Percentiles rank a stretch among this genome's conserved stretches.
phyloP scores from a whole-genome alignment of 345 rosid species.

The Hibiscus syriacus region DNA sequence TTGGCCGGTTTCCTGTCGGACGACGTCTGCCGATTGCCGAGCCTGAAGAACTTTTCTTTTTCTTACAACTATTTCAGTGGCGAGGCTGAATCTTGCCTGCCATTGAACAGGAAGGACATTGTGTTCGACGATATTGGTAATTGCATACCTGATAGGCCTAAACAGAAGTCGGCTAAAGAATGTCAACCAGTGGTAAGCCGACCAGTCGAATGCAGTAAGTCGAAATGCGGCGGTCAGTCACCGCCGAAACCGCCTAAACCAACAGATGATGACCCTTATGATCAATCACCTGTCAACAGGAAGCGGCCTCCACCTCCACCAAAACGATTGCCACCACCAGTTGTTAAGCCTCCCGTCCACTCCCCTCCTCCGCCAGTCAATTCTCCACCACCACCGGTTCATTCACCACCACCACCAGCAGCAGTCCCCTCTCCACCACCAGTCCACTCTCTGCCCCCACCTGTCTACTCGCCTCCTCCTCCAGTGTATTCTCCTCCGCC shows the following conservation, averaged over 20 bases:
- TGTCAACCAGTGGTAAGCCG: no score
- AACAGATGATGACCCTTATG: neutral
- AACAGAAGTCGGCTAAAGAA: constrained; percentile 30
- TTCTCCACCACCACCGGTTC: constrained; percentile 2
- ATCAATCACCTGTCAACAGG: no score
- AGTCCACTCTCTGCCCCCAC: neutral
- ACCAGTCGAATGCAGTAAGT: constrained; percentile 45
- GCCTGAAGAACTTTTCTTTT: constrained; percentile 41
- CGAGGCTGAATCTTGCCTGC: constrained; percentile 41
- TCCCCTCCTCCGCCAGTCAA: neutral
- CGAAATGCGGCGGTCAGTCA: constrained; percentile 23
- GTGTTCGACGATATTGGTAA: constrained; percentile 40
- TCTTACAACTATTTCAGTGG: no score
- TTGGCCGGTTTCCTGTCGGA: constrained; percentile 50
- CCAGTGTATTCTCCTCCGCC: no score
- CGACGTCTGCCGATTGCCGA: constrained; percentile 46
- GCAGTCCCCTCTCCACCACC: neutral
- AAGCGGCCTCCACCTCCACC: constrained; percentile 3
- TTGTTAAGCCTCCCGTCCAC: neutral
- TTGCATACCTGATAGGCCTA: constrained; percentile 39
- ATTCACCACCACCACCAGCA: constrained; percentile 12
- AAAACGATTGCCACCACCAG: neutral
- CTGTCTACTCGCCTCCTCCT: constrained; percentile 5
- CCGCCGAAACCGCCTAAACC: neutral
- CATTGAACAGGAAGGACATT: constrained; percentile 17